Evolutionary conservation across 345 rosid genomes (phyloP), one percentile per base, ranked within the genome.

Genomic region (Salix brachista): DNA sequence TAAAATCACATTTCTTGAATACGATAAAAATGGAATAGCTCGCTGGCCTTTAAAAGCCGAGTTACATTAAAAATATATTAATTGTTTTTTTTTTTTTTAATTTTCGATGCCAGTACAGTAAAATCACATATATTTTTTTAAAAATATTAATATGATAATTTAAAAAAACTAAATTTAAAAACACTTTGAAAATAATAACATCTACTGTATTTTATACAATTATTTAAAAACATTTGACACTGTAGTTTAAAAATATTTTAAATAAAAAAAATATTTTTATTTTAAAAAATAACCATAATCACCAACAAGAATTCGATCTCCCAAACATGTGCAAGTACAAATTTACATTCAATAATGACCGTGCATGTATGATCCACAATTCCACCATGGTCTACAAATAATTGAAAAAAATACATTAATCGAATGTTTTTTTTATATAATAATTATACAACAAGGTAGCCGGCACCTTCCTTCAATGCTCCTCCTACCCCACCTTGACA

Each of bases 391-490:
- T 11, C 65, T 21, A 32, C 5, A 23, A 67, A 67, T 77, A 68
- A 76, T 69, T 67, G 81, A 48, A 16, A 66, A 52, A 70, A 68
- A 19, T 14, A 71, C 65, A 71, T 2, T 6, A 9, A 13, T 9
- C 17, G 7, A 21, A 48, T n/a, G 34, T 16, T 48, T 18, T 16
- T 48, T 18, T 19, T 25, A 30, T 41, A 69, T 3, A 39, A 12
- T 64, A 39, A 12, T 64, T 60, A 46, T 65, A 25, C 10, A 39
- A 56, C 82, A 68, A 75, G 80, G 79, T 72, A 72, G 62, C 77
- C 71, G 8, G 14, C 74, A 30, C 32, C 32, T 46, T 28, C 65
- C 65, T 34, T 72, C 77, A 74, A 54, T 76, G 66, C 46, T 69
- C 37, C 37, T 36, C 58, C 64, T 79, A 1, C 75, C 81, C 84